Conservation (phyloP, 352 stramenopile species). For the Pythium sp. region DNA sequence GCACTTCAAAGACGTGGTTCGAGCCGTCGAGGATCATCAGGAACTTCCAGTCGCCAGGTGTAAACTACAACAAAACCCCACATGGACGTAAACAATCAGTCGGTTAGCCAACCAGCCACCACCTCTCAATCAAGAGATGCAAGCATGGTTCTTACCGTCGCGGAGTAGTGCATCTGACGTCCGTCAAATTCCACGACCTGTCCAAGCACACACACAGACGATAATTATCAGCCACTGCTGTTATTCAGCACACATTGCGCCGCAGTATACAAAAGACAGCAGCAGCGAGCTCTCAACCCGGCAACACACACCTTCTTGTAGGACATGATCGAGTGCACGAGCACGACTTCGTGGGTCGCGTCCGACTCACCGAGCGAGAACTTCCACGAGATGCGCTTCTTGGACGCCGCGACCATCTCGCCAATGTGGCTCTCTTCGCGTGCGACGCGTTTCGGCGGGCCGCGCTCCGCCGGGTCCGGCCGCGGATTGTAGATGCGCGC, state of each 20-base stretch:
- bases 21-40: constrained; percentile 74
- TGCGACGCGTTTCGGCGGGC: constrained; percentile 65
- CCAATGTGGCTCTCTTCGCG: constrained; percentile 79
- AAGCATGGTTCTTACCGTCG: constrained; percentile 39
- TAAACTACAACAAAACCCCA: constrained; percentile 32
- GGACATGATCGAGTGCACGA: constrained; percentile 82
- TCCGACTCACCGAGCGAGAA: constrained; percentile 80
- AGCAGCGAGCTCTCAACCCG: not conserved
- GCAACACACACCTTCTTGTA: constrained; percentile 64
- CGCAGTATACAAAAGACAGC: not conserved
- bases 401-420: constrained; percentile 74
- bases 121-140: not conserved
- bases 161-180: constrained; percentile 78
- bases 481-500: constrained; percentile 70
- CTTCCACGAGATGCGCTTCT: constrained; percentile 82
- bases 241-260: not conserved
- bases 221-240: not conserved
- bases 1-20: constrained; percentile 77
- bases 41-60: constrained; percentile 73
- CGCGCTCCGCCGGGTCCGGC: constrained; percentile 63
- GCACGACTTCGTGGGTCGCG: constrained; percentile 66
- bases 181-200: constrained; percentile 79
- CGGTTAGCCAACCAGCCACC: not conserved
- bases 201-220: not conserved
- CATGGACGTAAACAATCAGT: not conserved